Conservation (phyloP, 2,329 filamentous ascomycete genomes). For the Aspergillus udagawae region DNA sequence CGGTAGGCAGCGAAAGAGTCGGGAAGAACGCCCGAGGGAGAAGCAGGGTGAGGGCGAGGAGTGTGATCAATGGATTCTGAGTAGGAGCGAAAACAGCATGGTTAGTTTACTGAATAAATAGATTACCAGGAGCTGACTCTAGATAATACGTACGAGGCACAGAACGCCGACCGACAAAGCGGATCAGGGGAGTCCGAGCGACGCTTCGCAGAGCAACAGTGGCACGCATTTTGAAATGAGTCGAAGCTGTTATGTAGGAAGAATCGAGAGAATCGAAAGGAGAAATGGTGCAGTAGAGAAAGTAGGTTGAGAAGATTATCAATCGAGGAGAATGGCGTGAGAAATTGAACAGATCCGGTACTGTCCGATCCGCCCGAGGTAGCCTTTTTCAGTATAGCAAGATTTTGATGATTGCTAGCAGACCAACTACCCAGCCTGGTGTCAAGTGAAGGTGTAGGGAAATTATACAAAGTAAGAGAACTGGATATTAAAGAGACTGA, state of each 20-base stretch:
- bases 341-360: conserved; percentile 25
- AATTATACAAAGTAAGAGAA: neutral
- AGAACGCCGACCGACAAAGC: conserved; percentile 47
- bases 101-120: conserved; percentile 2
- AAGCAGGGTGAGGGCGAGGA: conserved; percentile 56
- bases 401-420: neutral
- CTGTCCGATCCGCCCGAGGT: conserved; percentile 26
- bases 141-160: conserved; percentile 37
- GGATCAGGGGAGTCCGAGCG: conserved; percentile 46
- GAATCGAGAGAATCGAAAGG: conserved; percentile 6
- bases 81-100: conserved; percentile 5
- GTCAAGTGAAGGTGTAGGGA: neutral
- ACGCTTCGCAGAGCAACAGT: conserved; percentile 39
- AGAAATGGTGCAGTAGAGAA: conserved; percentile 1
- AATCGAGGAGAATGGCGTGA: conserved; percentile 6
- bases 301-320: conserved; percentile 7
- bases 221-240: conserved; percentile 37
- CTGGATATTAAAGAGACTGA: conserved; percentile 4
- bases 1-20: conserved; percentile 61
- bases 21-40: conserved; percentile 52
- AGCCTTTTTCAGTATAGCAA: conserved; percentile 5
- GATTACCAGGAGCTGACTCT: neutral
- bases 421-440: neutral
- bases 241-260: conserved; percentile 3
- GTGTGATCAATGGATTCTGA: conserved; percentile 49